Evolutionary conservation across 805 yeast genomes (phyloP), one percentile per base, ranked within the genome.

Genomic region (Pichia gijzeniarum): DNA sequence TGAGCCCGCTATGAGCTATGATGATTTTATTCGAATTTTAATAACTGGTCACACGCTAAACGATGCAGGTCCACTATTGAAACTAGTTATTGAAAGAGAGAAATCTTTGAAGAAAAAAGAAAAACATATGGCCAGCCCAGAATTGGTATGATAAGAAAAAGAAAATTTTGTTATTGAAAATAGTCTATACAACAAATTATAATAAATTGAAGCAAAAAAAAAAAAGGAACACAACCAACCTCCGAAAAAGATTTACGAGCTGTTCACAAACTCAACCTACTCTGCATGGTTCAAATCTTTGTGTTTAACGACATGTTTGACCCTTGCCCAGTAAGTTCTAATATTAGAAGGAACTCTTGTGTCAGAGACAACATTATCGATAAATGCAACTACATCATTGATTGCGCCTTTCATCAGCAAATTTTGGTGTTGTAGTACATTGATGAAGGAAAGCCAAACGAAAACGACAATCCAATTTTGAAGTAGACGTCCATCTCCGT

Each of bases 341-440:
- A 71, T 62, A 8, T 56, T 55, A 12, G 73, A 69, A 13, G 84
- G 83, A 19, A 76, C 64, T 25, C 67, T 57, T 40, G 82, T 77
- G 54, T 68, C 71, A 48, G 74, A 72, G 20, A 77, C 63, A 10
- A 79, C 45, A 20, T 82, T 79, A 59, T 82, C 50, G 4, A 44
- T 18, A 4, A 27, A 22, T 5, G 48, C 37, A 13, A 46, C 35
- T 5, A 51, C 21, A 6, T 25, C 32, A 36, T 46, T 42, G 10
- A 51, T 44, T 4, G 48, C 51, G n/a, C 40, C 55, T 65, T 86
- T 81, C 45, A 88, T 82, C 68, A 79, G 80, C 27, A 77, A 69
- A 3, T 93, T 83, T 53, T 79, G 80, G 60, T 87, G 95, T 60
- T 72, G 85, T 64, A 95, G 78, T 47, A 83, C 63, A 64, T 85